phyloP scores from a whole-genome alignment of 2,329 filamentous ascomycete genomes.

The Aspergillus latus region DNA sequence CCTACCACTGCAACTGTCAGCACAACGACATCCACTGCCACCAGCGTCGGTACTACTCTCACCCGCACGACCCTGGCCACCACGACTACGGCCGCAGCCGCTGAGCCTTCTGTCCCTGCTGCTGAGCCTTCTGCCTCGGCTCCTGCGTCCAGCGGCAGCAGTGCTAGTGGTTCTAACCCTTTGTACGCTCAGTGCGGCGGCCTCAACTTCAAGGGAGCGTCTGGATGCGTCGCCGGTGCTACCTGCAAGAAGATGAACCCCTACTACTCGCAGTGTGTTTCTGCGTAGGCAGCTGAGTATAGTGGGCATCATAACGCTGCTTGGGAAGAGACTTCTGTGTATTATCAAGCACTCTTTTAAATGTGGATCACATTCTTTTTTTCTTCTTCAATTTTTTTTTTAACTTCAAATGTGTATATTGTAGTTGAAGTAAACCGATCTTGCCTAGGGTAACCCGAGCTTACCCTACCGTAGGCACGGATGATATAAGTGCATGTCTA shows the following conservation, averaged over 20 bases:
- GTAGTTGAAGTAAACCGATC: too few relatives aligned
- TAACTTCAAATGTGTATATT: too few relatives aligned
- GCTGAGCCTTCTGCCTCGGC: neutral
- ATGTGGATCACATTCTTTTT: too few relatives aligned
- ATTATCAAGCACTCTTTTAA: too few relatives aligned
- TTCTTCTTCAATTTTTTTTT: too few relatives aligned
- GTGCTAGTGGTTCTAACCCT: slow-evolving; percentile 2
- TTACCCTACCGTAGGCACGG: too few relatives aligned
- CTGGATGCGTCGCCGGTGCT: slow-evolving; percentile 39
- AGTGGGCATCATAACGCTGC: too few relatives aligned
- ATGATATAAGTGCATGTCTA: too few relatives aligned
- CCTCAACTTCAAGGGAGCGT: slow-evolving; percentile 42
- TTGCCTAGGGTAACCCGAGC: too few relatives aligned
- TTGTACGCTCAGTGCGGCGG: slow-evolving; percentile 50
- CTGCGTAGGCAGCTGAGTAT: slow-evolving; percentile 12
- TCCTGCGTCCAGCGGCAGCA: neutral
- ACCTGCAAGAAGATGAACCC: slow-evolving; percentile 44
- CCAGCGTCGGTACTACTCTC: neutral
- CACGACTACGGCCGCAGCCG: neutral
- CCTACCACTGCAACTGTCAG: neutral
- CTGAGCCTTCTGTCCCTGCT: neutral
- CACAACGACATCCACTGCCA: neutral
- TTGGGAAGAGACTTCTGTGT: too few relatives aligned
- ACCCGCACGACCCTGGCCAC: neutral
- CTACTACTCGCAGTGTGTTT: slow-evolving; percentile 50